Conservation (phyloP, 805 yeast genomes). For the Wickerhamiella siamensis region DNA sequence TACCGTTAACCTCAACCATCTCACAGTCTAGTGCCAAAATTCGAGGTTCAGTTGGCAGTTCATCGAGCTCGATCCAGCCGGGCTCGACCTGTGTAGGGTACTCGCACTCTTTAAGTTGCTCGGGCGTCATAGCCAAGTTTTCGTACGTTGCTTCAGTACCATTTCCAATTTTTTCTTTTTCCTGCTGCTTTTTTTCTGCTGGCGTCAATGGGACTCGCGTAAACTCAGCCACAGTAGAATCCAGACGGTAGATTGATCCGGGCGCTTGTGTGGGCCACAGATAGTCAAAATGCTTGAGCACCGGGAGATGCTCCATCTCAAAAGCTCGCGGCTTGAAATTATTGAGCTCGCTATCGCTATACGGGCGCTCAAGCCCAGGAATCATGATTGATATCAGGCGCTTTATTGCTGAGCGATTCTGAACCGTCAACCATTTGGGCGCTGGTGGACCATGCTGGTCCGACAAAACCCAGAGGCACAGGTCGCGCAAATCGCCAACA, state of each 20-base stretch:
- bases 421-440: conserved; percentile 38
- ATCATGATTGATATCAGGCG: conserved; percentile 44
- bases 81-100: conserved; percentile 12
- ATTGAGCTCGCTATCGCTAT: background rate
- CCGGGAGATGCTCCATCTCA: conserved; percentile 19
- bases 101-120: conserved; percentile 3
- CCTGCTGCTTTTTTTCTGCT: conserved; percentile 35
- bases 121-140: conserved; percentile 27
- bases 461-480: conserved; percentile 31
- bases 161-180: conserved; percentile 18
- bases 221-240: conserved; percentile 41
- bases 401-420: conserved; percentile 34
- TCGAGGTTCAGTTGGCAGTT: background rate
- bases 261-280: conserved; percentile 45
- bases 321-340: conserved; percentile 10
- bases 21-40: conserved; percentile 80
- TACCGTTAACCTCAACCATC: conserved; percentile 61
- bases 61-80: conserved; percentile 42
- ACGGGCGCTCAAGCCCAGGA: conserved; percentile 41
- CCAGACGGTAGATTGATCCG: conserved; percentile 45
- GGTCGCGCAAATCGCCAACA: conserved; percentile 31
- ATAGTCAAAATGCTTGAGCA: conserved; percentile 30
- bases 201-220: conserved; percentile 43
- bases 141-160: conserved; percentile 20
- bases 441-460: conserved; percentile 24